Conservation (phyloP, 352 stramenopile genomes). For the Phytophthora aleatoria region DNA sequence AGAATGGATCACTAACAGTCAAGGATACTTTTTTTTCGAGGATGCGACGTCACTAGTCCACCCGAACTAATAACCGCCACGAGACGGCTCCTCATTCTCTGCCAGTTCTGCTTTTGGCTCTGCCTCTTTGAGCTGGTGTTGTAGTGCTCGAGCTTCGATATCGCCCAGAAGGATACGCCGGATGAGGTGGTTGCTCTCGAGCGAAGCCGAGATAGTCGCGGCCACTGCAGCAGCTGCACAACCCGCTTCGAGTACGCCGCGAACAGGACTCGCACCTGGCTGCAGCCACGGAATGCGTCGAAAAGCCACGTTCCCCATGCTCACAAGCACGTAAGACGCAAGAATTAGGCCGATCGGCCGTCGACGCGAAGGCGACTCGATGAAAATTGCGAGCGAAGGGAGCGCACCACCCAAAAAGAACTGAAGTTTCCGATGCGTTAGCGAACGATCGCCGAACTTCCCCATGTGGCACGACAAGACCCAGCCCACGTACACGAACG, state of each 20-base stretch:
- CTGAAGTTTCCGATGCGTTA: slow-evolving; percentile 57
- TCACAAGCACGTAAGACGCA: slow-evolving; percentile 63
- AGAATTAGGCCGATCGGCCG: slow-evolving; percentile 66
- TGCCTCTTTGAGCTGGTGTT: slow-evolving; percentile 21
- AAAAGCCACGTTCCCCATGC: slow-evolving; percentile 47
- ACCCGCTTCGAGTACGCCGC: slow-evolving; percentile 44
- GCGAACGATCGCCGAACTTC: slow-evolving; percentile 44
- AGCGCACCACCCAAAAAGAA: slow-evolving; percentile 55
- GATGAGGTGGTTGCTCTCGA: slow-evolving; percentile 38
- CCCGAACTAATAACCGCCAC: neutral
- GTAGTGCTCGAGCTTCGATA: slow-evolving; percentile 19
- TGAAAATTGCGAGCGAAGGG: slow-evolving; percentile 52
- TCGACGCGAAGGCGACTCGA: slow-evolving; percentile 51
- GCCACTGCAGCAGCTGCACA: slow-evolving; percentile 40
- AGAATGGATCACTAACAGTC: neutral
- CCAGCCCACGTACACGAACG: slow-evolving; percentile 62
- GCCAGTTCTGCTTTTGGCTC: slow-evolving; percentile 19
- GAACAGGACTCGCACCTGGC: slow-evolving; percentile 32
- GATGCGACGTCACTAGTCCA: neutral
- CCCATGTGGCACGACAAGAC: slow-evolving; percentile 46
- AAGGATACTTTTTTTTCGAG: slow-evolving; percentile 8
- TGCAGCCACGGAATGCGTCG: slow-evolving; percentile 44
- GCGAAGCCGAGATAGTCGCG: slow-evolving; percentile 43
- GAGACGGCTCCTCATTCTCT: slow-evolving; percentile 23
- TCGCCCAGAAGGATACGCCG: slow-evolving; percentile 36